Conservation (phyloP, 1,284 basidiomycete species). For the Cryptococcus sp. region DNA sequence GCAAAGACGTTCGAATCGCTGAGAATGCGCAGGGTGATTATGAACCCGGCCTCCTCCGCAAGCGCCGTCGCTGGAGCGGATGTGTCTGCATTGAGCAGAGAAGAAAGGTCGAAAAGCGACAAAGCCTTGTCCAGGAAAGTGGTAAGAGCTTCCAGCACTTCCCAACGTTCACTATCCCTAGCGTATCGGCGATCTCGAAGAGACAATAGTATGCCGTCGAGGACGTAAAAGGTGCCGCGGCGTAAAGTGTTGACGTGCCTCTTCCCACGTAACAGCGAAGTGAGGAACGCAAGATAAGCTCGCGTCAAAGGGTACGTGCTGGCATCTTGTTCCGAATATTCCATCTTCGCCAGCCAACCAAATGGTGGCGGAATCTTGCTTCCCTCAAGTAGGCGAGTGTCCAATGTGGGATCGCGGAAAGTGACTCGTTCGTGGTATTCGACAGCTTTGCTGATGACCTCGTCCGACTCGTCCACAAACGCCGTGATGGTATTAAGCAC, state of each 20-base stretch:
- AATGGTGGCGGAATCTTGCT: slow-evolving; percentile 34
- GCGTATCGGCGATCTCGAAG: slow-evolving; percentile 67
- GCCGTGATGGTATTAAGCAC: slow-evolving; percentile 80
- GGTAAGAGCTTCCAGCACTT: slow-evolving; percentile 79
- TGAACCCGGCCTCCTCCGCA: slow-evolving; percentile 79
- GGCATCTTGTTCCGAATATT: slow-evolving; percentile 78
- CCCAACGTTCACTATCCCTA: slow-evolving; percentile 77
- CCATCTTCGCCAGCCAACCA: slow-evolving; percentile 55
- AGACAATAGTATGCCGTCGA: slow-evolving; percentile 78
- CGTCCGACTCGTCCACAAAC: slow-evolving; percentile 67
- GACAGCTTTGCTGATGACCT: slow-evolving; percentile 72
- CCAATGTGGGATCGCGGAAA: slow-evolving; percentile 55
- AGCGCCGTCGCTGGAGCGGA: slow-evolving; percentile 38
- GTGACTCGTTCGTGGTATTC: slow-evolving; percentile 68
- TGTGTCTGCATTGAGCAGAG: slow-evolving; percentile 39
- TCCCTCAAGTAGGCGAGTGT: slow-evolving; percentile 29
- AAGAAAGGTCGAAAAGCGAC: slow-evolving; percentile 74
- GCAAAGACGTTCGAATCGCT: slow-evolving; percentile 62
- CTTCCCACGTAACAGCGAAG: slow-evolving; percentile 66
- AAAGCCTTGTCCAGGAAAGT: slow-evolving; percentile 82
- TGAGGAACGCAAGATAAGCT: slow-evolving; percentile 80
- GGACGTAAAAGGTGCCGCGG: slow-evolving; percentile 67
- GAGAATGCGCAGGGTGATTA: slow-evolving; percentile 77
- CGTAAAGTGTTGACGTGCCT: slow-evolving; percentile 60
- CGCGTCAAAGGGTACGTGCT: slow-evolving; percentile 82